Evolutionary conservation across 306 rosid species (phyloP), one percentile per base, ranked within the genome.

Genomic region (Vicia sativa): DNA sequence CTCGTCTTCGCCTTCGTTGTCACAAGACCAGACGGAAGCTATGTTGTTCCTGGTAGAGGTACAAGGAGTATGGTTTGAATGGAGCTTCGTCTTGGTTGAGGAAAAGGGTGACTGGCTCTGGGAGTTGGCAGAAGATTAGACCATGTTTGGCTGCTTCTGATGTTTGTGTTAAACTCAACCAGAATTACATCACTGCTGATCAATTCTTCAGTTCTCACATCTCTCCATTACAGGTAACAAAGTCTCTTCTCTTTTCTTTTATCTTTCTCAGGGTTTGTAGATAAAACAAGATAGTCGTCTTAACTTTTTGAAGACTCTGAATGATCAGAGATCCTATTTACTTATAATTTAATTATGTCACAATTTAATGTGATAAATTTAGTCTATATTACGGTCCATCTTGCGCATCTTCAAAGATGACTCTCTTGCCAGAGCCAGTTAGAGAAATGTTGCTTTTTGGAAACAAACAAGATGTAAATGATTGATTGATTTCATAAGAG

Each of bases 1-100:
- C 96, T 93, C 11, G 78, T 90, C 9, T 86, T 88, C 55, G 89
- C 98, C 0, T 93, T 90, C 73, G 55, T 87, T 45, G 96, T 93
- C 31, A 85, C 97, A 0, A 74, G 80, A 56, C 87, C 83, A 0
- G 79, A 83, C 15, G 98, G 97, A 1, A 57, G 77, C 79, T 85
- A 83, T 50, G 4, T 12, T 26, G 91, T 90, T 13, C 88, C 91
- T 16, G 90, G 83, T 0, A 73, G 85, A 58, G 80, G 21, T 1
- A 75, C 76, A 52, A 56, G 16, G 99, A 93, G 77, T 90, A 83
- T 68, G 62, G 78, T 2, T 88, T 93, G 8, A 67, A 83, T 0
- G 80, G 85, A 0, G 90, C 80, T 68, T 93, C 97, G 0, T 35
- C 64, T 6, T 93, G 98, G 98, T 69, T 93, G 16, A 80, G 89